Percentiles rank a stretch among this genome's conserved stretches.
Conservation (phyloP, 2,329 filamentous ascomycete species). For the Fusarium armeniacum region DNA sequence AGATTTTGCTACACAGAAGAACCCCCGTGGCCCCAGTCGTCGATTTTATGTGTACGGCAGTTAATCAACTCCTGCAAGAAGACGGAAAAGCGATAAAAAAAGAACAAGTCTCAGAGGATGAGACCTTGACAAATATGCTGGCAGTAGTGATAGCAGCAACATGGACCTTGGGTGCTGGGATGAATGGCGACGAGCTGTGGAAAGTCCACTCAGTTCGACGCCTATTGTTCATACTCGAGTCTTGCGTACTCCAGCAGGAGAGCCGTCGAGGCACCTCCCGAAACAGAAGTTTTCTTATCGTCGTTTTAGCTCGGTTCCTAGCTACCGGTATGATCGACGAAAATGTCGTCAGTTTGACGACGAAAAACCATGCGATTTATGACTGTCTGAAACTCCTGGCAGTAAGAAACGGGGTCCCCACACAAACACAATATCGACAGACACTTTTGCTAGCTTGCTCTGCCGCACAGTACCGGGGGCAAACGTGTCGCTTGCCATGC, state of each 20-base stretch:
- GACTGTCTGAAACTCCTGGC: constrained; percentile 46
- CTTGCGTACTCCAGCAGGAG: constrained; percentile 40
- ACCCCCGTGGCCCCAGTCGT: constrained; percentile 42
- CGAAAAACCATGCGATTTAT: constrained; percentile 35
- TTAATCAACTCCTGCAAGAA: constrained; percentile 44
- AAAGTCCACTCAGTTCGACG: constrained; percentile 43
- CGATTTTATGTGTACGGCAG: constrained; percentile 45
- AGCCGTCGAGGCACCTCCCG: constrained; percentile 18
- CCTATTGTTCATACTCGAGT: constrained; percentile 48
- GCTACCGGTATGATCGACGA: constrained; percentile 39
- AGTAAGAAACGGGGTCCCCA: constrained; percentile 24
- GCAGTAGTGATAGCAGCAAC: constrained; percentile 51
- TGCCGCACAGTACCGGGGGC: constrained; percentile 63
- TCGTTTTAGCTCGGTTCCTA: constrained; percentile 51
- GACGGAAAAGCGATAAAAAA: constrained; percentile 5
- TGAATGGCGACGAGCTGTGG: constrained; percentile 11
- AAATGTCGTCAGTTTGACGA: constrained; percentile 26
- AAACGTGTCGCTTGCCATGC: constrained; percentile 56
- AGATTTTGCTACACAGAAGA: constrained; percentile 45
- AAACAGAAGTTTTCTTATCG: constrained; percentile 43
- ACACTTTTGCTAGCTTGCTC: constrained; percentile 59
- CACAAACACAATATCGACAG: constrained; percentile 47
- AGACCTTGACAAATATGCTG: constrained; percentile 51
- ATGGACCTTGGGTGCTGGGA: constrained; percentile 32
- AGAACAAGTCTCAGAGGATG: constrained; percentile 37